These are phyloP conservation scores for Neurospora crassa DNA, from an alignment of 2,329 filamentous ascomycete species.

Conservation along the genomic window DNA sequence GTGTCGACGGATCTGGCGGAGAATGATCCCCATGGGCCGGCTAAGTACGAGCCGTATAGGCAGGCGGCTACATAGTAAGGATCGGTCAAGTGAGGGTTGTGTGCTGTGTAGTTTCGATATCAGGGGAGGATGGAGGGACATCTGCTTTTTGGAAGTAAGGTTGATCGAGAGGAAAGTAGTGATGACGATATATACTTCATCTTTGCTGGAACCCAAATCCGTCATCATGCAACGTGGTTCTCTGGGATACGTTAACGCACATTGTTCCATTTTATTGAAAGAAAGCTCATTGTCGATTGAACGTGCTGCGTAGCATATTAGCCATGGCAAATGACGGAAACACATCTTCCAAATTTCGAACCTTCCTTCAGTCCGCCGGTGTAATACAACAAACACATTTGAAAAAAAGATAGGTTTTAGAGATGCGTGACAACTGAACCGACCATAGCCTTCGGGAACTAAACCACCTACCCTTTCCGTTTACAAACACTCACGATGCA, in stretches of 20 bases:
- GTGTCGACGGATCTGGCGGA: not conserved
- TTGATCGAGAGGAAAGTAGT: not conserved
- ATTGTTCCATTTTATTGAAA: not conserved
- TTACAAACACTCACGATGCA: no score
- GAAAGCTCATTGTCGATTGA: not conserved
- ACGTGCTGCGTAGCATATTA: not conserved
- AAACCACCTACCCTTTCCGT: no score
- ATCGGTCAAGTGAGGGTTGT: not conserved
- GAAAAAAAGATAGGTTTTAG: no score
- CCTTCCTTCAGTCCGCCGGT: not conserved
- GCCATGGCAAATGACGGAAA: not conserved
- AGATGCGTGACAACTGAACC: no score
- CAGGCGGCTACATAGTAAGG: not conserved
- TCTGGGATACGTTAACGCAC: not conserved
- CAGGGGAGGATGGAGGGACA: not conserved
- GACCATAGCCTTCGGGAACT: no score
- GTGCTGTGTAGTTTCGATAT: not conserved
- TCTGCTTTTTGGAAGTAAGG: not conserved
- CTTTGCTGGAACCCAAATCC: not conserved
- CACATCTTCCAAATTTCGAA: not conserved
- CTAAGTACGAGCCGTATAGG: not conserved
- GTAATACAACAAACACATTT: not conserved
- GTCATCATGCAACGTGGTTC: not conserved
- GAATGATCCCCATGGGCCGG: conserved; percentile 1
- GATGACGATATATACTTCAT: not conserved